Evolutionary conservation across 108 stramenopile species (phyloP).

Genomic region (Conticribra guillardii): DNA sequence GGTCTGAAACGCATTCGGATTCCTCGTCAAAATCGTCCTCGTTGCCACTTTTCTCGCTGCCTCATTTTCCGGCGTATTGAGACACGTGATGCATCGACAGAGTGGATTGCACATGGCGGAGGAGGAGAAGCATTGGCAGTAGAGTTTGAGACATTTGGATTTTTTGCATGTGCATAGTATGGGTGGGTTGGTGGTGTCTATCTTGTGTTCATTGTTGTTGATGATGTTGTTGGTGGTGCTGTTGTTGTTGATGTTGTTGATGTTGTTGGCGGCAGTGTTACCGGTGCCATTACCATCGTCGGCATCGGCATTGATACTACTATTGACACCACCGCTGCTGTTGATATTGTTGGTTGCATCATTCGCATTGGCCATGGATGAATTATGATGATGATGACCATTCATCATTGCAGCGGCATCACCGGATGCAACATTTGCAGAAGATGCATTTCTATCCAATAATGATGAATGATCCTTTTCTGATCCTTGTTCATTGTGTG

Average conservation of each 20-base stretch:
- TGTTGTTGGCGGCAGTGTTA: too few relatives aligned
- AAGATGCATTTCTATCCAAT: not conserved
- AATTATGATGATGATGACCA: too few relatives aligned
- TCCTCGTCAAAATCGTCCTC: conserved; percentile 76
- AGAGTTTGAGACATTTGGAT: conserved; percentile 96
- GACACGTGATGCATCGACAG: conserved; percentile 78
- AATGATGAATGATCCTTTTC: not conserved
- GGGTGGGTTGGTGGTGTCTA: conserved; percentile 2
- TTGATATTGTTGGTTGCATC: not conserved
- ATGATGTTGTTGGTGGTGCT: conserved; percentile 1
- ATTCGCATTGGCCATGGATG: too few relatives aligned
- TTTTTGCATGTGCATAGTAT: conserved; percentile 96
- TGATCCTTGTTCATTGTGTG: not conserved
- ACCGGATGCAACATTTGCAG: not conserved
- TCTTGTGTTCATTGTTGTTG: not conserved
- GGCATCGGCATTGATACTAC: too few relatives aligned
- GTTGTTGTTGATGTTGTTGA: conserved; percentile 3
- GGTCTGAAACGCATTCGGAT: conserved; percentile 89
- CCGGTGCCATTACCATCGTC: too few relatives aligned
- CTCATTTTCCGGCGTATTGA: conserved; percentile 67
- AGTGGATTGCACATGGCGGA: conserved; percentile 66
- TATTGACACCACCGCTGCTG: not conserved
- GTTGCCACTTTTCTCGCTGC: conserved; percentile 79
- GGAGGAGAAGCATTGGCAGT: conserved; percentile 96
- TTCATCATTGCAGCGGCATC: not conserved